These are phyloP conservation scores for Flammula alnicola DNA, from an alignment of 1,284 basidiomycete genomes.

Conservation along the genomic window DNA sequence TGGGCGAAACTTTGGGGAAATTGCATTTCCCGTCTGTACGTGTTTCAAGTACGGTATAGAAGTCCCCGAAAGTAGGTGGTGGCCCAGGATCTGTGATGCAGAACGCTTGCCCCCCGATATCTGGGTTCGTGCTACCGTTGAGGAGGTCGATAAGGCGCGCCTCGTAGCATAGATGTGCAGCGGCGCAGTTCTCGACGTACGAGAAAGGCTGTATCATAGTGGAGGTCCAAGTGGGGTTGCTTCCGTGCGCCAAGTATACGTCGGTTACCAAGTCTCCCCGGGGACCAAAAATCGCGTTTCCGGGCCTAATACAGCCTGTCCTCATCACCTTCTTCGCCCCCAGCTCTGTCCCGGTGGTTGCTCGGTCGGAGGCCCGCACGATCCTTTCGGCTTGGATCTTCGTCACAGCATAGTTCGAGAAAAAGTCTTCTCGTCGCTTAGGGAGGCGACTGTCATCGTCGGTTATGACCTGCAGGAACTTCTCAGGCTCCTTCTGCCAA, in stretches of 20 bases:
- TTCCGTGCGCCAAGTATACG: slow-evolving; percentile 54
- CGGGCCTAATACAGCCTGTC: slow-evolving; percentile 71
- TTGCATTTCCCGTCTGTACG: slow-evolving; percentile 50
- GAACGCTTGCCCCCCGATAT: slow-evolving; percentile 64
- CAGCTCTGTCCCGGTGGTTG: background rate
- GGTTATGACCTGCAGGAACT: slow-evolving; percentile 24
- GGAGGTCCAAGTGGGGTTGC: slow-evolving; percentile 54
- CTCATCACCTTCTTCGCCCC: background rate
- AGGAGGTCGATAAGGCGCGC: slow-evolving; percentile 50
- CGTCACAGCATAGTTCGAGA: slow-evolving; percentile 27
- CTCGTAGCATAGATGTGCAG: slow-evolving; percentile 72
- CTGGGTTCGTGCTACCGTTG: background rate
- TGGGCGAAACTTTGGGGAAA: slow-evolving; percentile 43
- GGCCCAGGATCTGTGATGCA: slow-evolving; percentile 62
- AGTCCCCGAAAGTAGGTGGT: slow-evolving; percentile 60
- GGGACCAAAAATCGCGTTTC: slow-evolving; percentile 72
- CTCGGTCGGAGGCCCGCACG: slow-evolving; percentile 8
- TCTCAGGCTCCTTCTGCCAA: slow-evolving; percentile 24
- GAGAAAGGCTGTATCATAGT: slow-evolving; percentile 57
- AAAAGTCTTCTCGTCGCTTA: slow-evolving; percentile 23
- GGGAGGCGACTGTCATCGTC: slow-evolving; percentile 49
- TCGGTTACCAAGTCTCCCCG: slow-evolving; percentile 70
- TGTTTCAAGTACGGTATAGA: slow-evolving; percentile 49
- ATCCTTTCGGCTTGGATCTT: slow-evolving; percentile 22
- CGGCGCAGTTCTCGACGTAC: slow-evolving; percentile 73